A percentile compares a stretch with the other conserved stretches of the same genome.
These are phyloP conservation scores for Saturnispora silvae DNA, from an alignment of 805 yeast genomes.

Conservation along the genomic window DNA sequence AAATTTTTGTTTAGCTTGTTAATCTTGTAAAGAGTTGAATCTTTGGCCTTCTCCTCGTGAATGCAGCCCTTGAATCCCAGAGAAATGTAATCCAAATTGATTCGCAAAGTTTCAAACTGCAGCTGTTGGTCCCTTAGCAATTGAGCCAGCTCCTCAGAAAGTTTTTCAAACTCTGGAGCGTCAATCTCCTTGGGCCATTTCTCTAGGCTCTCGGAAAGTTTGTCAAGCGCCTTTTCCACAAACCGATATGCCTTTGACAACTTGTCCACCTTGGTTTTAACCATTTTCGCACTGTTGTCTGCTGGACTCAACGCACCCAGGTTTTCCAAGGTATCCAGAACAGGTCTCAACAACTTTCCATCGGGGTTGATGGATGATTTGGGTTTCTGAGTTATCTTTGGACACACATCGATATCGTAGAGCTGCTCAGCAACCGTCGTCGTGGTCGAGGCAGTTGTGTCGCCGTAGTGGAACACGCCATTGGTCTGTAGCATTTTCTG, in stretches of 20 bases:
- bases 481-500: background rate
- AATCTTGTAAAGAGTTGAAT: conserved; percentile 4
- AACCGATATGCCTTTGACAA: conserved; percentile 4
- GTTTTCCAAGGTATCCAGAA: conserved; percentile 10
- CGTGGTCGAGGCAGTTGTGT: background rate
- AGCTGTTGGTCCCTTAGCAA: conserved; percentile 3
- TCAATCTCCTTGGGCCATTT: conserved; percentile 10
- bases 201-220: conserved; percentile 2
- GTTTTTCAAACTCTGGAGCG: conserved; percentile 8
- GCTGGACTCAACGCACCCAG: conserved; percentile 10
- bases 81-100: conserved; percentile 7
- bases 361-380: conserved; percentile 6
- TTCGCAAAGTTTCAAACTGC: conserved; percentile 6
- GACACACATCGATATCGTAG: conserved; percentile 3
- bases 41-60: conserved; percentile 7
- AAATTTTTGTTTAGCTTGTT: conserved; percentile 4
- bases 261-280: conserved; percentile 7
- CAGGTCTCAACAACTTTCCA: conserved; percentile 3
- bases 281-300: conserved; percentile 7
- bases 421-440: conserved; percentile 6
- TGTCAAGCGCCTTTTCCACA: conserved; percentile 1
- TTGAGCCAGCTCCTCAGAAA: conserved; percentile 7
- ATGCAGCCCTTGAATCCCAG: conserved; percentile 6
- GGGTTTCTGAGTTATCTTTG: conserved; percentile 6
- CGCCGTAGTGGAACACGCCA: background rate